Percentiles rank a stretch among this genome's conserved stretches.
phyloP scores from a whole-genome alignment of 495 filamentous ascomycete species.

The Opeltia flavorubescens region DNA sequence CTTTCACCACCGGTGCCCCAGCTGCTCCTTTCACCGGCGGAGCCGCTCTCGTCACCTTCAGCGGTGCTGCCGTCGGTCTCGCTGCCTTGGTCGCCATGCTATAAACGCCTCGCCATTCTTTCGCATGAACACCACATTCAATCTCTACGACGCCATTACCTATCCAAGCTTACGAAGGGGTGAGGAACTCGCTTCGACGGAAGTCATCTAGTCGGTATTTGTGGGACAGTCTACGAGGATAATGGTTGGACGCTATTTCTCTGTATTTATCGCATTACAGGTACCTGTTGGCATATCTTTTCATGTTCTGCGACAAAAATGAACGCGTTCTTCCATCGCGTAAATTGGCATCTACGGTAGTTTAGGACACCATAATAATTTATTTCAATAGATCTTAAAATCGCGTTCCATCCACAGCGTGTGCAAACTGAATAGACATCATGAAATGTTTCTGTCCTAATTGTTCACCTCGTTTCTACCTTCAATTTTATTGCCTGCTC shows the following conservation, averaged over 20 bases:
- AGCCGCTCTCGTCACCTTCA: slow-evolving; percentile 21
- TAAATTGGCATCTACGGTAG: not conserved
- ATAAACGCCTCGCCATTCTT: slow-evolving; percentile 12
- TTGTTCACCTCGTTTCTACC: too few species aligned
- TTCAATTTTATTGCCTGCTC: too few species aligned
- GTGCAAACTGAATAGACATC: too few species aligned
- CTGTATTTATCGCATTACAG: slow-evolving; percentile 13
- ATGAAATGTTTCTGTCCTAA: too few species aligned
- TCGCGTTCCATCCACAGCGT: too few species aligned
- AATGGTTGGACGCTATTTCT: slow-evolving; percentile 9
- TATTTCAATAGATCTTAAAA: not conserved
- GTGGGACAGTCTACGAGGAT: slow-evolving; percentile 2
- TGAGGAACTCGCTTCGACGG: not conserved
- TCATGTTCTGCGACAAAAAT: slow-evolving; percentile 1
- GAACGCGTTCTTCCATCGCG: not conserved
- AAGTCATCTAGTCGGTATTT: not conserved
- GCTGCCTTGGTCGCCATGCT: slow-evolving; percentile 31
- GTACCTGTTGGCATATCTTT: slow-evolving; percentile 6
- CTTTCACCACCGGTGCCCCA: slow-evolving; percentile 8
- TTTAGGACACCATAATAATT: slow-evolving; percentile 4
- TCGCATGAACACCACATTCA: not conserved
- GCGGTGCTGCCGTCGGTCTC: slow-evolving; percentile 25
- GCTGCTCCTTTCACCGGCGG: slow-evolving; percentile 18
- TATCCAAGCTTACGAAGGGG: not conserved
- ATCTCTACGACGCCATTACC: not conserved